phyloP scores from a whole-genome alignment of 768 basidiomycete genomes.

The Podaxis carcinomalis region DNA sequence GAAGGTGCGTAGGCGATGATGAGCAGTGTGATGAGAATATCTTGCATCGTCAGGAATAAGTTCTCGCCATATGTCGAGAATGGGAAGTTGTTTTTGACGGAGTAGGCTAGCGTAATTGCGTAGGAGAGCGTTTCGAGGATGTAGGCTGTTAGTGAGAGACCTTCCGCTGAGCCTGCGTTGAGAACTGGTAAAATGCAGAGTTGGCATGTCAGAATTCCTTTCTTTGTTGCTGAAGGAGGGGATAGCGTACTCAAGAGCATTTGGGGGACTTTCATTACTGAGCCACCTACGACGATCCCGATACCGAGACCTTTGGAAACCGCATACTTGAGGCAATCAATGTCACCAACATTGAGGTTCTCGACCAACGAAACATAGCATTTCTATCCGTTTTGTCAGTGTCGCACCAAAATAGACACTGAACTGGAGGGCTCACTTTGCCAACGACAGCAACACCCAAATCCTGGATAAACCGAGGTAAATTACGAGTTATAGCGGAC shows the following conservation, averaged over 20 bases:
- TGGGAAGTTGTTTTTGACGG: slow-evolving; percentile 80
- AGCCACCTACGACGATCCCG: slow-evolving; percentile 88
- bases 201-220: slow-evolving; percentile 3
- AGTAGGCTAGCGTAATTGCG: slow-evolving; percentile 85
- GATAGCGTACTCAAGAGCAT: slow-evolving; percentile 66
- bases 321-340: slow-evolving; percentile 85
- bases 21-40: slow-evolving; percentile 82
- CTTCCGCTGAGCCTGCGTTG: slow-evolving; percentile 71
- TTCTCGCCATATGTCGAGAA: slow-evolving; percentile 99
- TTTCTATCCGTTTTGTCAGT: slow-evolving; percentile 42
- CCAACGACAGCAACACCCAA: slow-evolving; percentile 5
- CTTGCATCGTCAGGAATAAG: slow-evolving; percentile 87
- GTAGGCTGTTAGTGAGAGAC: slow-evolving; percentile 84
- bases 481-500: slow-evolving; percentile 7
- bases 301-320: slow-evolving; percentile 91
- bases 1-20: slow-evolving; percentile 64
- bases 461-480: slow-evolving; percentile 2
- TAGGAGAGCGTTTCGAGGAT: slow-evolving; percentile 89
- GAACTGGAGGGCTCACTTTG: background rate
- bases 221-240: background rate
- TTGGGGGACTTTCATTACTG: slow-evolving; percentile 96
- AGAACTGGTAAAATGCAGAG: slow-evolving; percentile 45
- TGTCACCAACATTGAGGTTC: slow-evolving; percentile 72
- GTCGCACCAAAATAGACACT: background rate
- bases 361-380: slow-evolving; percentile 90